Evolutionary conservation across 1,284 basidiomycete species (phyloP).

Genomic region (Sporisorium scitamineum): DNA sequence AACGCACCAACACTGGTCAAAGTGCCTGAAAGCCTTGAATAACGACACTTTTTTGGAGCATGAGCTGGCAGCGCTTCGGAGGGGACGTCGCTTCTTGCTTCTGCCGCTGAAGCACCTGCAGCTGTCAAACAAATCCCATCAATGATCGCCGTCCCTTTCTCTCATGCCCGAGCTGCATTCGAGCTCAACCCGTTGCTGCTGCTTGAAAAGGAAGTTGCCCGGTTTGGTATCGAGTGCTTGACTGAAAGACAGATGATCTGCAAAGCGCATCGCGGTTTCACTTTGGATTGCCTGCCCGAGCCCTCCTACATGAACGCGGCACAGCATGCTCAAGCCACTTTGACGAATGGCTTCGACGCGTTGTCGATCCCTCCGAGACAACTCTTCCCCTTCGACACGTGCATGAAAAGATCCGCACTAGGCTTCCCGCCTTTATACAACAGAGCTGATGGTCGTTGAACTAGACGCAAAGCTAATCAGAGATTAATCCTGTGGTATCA

Average conservation of each 20-base stretch:
- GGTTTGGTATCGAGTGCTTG: background rate
- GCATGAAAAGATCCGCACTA: no score
- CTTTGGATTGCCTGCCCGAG: slow-evolving; percentile 4
- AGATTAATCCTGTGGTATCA: no score
- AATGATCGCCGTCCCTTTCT: slow-evolving; percentile 7
- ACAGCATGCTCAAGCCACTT: background rate
- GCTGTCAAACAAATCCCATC: slow-evolving; percentile 31
- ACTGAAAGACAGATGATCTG: slow-evolving; percentile 20
- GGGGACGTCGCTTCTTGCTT: slow-evolving; percentile 5
- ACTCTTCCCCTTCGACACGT: background rate
- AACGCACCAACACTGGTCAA: background rate
- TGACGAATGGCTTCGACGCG: background rate
- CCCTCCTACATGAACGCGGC: background rate
- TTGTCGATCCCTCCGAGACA: slow-evolving; percentile 17
- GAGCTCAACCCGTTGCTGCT: background rate
- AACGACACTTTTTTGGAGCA: background rate
- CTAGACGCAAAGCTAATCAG: no score
- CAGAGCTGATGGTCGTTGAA: background rate
- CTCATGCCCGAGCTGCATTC: slow-evolving; percentile 31
- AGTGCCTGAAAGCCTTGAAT: background rate
- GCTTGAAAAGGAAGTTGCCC: background rate
- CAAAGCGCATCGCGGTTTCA: slow-evolving; percentile 22
- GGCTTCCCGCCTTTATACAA: background rate
- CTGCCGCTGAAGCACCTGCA: slow-evolving; percentile 11
- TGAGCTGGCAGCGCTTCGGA: slow-evolving; percentile 3